Percentiles rank a stretch among this genome's conserved stretches.
phyloP scores from a whole-genome alignment of 2,329 filamentous ascomycete genomes.

The Raffaelea albimanens region DNA sequence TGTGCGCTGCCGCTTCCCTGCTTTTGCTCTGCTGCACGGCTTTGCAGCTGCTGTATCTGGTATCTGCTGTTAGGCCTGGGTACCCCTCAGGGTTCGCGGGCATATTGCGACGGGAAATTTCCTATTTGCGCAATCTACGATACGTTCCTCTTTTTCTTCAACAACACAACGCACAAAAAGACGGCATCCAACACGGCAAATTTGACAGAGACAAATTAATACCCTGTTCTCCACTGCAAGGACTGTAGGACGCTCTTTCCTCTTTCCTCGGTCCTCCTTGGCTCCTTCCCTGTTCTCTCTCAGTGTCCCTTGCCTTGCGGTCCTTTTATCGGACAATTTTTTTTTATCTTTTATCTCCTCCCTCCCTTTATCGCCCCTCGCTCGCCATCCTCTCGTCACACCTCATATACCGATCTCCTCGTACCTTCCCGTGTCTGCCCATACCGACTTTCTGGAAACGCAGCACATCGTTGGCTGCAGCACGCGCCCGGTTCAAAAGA shows the following conservation, averaged over 20 bases:
- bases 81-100: conserved; percentile 9
- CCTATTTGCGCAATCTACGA: conserved; percentile 9
- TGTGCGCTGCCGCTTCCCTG: conserved; percentile 1
- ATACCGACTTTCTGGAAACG: no score
- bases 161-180: neutral
- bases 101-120: conserved; percentile 6
- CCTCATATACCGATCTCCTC: neutral
- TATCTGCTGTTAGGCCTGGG: no score
- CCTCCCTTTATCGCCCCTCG: neutral
- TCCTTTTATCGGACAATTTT: neutral
- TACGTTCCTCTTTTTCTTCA: neutral
- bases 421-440: no score
- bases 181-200: neutral
- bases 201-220: neutral
- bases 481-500: no score
- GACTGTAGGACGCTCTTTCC: neutral
- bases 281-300: neutral
- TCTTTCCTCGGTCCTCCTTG: neutral
- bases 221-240: neutral
- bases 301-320: neutral
- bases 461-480: no score
- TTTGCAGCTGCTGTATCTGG: no score
- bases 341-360: neutral
- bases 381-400: neutral
- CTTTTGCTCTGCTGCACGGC: no score